Base-by-base conservation (phyloP, 2,329 filamentous ascomycete species). In the Lachnellula cervina region DNA sequence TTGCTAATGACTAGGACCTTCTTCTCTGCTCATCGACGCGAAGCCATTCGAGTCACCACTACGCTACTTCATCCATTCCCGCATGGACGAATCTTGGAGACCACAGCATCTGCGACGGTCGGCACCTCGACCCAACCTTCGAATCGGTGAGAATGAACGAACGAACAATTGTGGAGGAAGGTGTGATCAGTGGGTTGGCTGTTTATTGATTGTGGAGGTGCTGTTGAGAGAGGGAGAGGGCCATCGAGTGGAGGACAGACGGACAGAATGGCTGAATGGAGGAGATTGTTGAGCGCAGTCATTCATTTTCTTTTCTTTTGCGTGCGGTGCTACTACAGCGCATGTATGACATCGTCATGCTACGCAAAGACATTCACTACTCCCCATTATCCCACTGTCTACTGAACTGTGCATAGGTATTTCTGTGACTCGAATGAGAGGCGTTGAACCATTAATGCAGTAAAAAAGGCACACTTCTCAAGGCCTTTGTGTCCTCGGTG, bases 1-100 rank as follows among this genome's bases (percentile, higher is more conserved):
- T 59, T 59, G 54, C 53, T 54, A 40, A 45, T 51, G 32, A 59
- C 51, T 59, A 58, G 34, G 49, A 56, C 44, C 55, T 54, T 58
- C 55, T 60, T 51, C 47, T 56, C 50, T 56, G 32, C 44, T 35
- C 53, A 59, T 58, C 44, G 46, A 52, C 37, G 25, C 47, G 48
- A 55, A 38, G 17, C 43, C 51, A 53, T 42, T 51, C 50, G 55
- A 51, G 45, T 47, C 38, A 42, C 40, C 35, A 47, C 28, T 17
- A 40, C 37, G 37, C 28, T 11, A 32, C 28, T 32, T 34, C 49
- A 51, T 49, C 23, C 43, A 35, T 51, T n/a, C 37, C 32, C 32
- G 28, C 11, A 13, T 43, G 14, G 9, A 19, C 5, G 21, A 40
- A 25, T 48, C 42, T n/a, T 42, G 49, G 48, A 49, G 48, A 52